Conservation (phyloP, 2,329 filamentous ascomycete species). For the Rosellinia necatrix region DNA sequence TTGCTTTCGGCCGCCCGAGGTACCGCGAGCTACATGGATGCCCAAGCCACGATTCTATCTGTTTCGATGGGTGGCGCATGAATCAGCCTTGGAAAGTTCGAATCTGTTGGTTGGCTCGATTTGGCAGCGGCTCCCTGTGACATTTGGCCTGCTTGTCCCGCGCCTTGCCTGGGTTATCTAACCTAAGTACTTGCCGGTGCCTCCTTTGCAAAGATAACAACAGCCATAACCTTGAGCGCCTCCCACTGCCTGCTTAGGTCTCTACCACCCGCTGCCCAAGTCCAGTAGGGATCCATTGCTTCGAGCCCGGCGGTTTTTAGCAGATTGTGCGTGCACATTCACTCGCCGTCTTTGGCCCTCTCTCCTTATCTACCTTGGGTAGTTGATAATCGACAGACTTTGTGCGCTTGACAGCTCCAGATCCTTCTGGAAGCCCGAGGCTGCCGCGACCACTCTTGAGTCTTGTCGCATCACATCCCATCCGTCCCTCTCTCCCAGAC, state of each 20-base stretch:
- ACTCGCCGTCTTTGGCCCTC: neutral
- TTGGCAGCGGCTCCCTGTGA: constrained; percentile 18
- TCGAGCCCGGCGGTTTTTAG: too few species aligned
- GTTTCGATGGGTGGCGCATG: constrained; percentile 42
- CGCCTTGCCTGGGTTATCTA: constrained; percentile 27
- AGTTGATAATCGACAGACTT: neutral
- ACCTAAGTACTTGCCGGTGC: constrained; percentile 20
- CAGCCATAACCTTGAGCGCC: neutral
- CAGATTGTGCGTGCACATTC: neutral
- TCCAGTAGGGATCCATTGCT: too few species aligned
- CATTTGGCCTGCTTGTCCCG: constrained; percentile 1
- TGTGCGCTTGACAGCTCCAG: constrained; percentile 9
- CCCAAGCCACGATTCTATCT: constrained; percentile 43
- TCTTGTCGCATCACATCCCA: constrained; percentile 7
- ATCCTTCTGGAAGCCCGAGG: constrained; percentile 36
- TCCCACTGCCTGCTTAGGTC: too few species aligned
- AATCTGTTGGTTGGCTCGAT: constrained; percentile 15
- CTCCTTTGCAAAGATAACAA: constrained; percentile 3
- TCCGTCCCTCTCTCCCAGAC: neutral
- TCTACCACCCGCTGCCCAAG: too few species aligned
- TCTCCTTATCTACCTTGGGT: neutral
- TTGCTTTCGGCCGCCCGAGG: constrained; percentile 23
- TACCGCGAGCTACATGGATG: constrained; percentile 32
- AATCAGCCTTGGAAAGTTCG: constrained; percentile 36
- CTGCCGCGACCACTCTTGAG: constrained; percentile 9